Conservation (phyloP, 208 protist species). For the Phytomonas francai region DNA sequence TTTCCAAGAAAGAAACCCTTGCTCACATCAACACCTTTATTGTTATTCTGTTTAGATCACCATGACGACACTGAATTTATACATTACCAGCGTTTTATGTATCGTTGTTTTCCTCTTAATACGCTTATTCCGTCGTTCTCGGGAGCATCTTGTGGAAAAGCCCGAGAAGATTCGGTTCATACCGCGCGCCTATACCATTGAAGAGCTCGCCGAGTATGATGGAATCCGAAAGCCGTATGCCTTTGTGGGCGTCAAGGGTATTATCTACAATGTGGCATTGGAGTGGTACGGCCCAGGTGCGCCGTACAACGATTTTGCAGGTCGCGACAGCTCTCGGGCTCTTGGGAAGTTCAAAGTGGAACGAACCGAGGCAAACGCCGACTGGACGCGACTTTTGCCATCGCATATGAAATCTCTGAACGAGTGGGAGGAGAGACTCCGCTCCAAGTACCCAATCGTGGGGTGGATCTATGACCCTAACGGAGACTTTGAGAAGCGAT, state of each 20-base stretch:
- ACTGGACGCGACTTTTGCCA: constrained; percentile 73
- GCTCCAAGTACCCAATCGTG: constrained; percentile 74
- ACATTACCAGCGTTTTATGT: constrained; percentile 20
- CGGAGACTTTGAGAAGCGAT: constrained; percentile 41
- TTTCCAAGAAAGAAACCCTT: background rate
- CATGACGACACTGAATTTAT: constrained; percentile 5
- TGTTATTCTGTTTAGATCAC: constrained; percentile 4
- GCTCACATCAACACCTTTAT: background rate
- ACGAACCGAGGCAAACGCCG: constrained; percentile 67
- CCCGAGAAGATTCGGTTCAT: constrained; percentile 33
- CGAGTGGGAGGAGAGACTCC: constrained; percentile 80
- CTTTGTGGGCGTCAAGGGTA: constrained; percentile 76
- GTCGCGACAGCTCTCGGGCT: constrained; percentile 76
- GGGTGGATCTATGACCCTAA: constrained; percentile 67
- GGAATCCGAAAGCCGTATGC: constrained; percentile 46
- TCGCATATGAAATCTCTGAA: constrained; percentile 59
- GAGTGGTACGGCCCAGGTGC: constrained; percentile 70
- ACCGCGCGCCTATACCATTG: constrained; percentile 72
- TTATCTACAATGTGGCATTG: constrained; percentile 75
- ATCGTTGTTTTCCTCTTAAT: constrained; percentile 16
- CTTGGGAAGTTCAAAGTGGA: constrained; percentile 79
- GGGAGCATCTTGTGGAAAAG: constrained; percentile 37
- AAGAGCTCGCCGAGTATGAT: constrained; percentile 74
- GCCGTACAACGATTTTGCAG: constrained; percentile 83
- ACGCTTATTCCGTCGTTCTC: constrained; percentile 21